Base-by-base conservation (phyloP, 768 basidiomycete genomes). In the Russula lepida region DNA sequence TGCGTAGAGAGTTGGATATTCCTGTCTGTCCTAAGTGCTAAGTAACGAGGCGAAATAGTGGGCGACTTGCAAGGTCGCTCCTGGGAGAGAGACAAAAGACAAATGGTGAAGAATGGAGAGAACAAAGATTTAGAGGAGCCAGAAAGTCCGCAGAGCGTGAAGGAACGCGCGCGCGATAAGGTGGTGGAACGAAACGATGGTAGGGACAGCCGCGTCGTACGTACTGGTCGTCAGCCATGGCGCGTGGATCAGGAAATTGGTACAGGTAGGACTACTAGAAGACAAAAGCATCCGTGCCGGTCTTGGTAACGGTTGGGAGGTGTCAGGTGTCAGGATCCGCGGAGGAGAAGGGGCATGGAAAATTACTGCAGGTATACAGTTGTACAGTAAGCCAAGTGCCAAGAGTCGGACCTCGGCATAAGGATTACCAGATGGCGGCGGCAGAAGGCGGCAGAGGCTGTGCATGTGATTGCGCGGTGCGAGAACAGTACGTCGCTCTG, bases 201-300 rank as follows among this genome's bases (percentile, higher is more conserved):
- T 76, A 27, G 47, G 54, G 21, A 56, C 60, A 9, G 12, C 35
- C 27, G 39, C 63, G 37, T 43, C 51, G 46, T 19, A 13, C 32
- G 37, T 88, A 48, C 76, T 92, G 32, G 78, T 84, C 13, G 80
- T 82, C 60, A 81, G 83, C 44, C 89, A 92, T 58, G 86, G 86
- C 2, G 86, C 81, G 0, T 77, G 81, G 66, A 87, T 90, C 60
- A 71, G 73, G 21, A 74, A 75, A 30, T 74, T 90, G 56, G 73
- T 86, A 59, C 74, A 74, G 21, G n/a, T n/a, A n/a, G 72, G 69
- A 43, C 68, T 89, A 67, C 64, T 80, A n/a, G 71, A 73, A 23
- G 76, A 75, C 47, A 69, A 76, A 35, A 69, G 74, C 65, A 64
- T 79, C 54, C 64, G 58, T 51, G 75, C 74, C 56, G 76, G 70